Base-by-base conservation (phyloP, 345 rosid species). In the Psidium guajava region DNA sequence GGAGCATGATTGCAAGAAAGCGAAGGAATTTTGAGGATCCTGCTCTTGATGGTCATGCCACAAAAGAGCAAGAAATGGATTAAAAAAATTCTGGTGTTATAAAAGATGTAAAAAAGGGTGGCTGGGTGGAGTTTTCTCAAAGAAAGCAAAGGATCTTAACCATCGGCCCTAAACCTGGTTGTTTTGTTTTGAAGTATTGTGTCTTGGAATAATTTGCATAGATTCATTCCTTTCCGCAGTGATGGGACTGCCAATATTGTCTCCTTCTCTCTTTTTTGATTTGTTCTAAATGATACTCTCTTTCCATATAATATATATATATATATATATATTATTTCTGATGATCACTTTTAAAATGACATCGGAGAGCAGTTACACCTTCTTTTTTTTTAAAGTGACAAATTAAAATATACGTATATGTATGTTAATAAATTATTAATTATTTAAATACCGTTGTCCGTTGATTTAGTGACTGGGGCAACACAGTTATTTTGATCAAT, bases 1-100 rank as follows among this genome's bases (percentile, higher is more conserved):
- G 87, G 83, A 88, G 84, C 40, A 82, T 87, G 85, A 90, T 86
- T 83, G 84, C 87, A 82, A 95, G 92, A 92, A 97, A 93, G 93
- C 93, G 92, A 86, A 96, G 93, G 89, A 85, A 77, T 21, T 85
- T 84, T 85, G 95, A 87, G 85, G 98, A 94, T 86, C 85, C 89
- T 84, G 51, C 83, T 86, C 11, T 87, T 36, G 94, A 93, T 88
- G 94, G 91, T 84, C 92, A 93, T 88, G 89, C 91, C 47, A 84
- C 85, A 75, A 97, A 97, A 91, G 93, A 89, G 93, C 86, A 87
- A 94, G 86, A 87, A 90, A 84, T 85, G 92, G 88, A 57, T 83
- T 85, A 54, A 93, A 90, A 81, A 88, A 82, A n/a, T 90, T 83
- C 87, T 83, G 93, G 88, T 44, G 57, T 57, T 61, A 47, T 53